Evolutionary conservation across 768 basidiomycete genomes (phyloP).

Genomic region (Nidularia sp.): DNA sequence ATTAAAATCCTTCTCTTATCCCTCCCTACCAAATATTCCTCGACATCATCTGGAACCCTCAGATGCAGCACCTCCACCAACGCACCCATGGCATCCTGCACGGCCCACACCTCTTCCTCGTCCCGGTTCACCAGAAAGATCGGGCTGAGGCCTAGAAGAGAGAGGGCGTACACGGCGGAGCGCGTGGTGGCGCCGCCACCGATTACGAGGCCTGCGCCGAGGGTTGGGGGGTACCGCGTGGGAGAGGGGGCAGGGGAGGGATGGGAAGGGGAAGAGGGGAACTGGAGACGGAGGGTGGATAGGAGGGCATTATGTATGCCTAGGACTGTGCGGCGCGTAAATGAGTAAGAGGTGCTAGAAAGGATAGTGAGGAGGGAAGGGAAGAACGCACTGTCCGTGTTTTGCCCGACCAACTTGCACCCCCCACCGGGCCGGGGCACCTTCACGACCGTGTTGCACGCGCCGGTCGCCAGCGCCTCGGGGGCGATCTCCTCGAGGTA

Average conservation of each 20-base stretch:
- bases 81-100: conserved; percentile 16
- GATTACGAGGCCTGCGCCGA: conserved; percentile 25
- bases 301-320: conserved; percentile 29
- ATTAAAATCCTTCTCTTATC: conserved; percentile 20
- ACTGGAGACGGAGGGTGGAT: conserved; percentile 10
- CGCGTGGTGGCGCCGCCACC: conserved; percentile 35
- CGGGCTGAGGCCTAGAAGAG: conserved; percentile 56
- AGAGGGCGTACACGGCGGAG: conserved; percentile 33
- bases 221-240: conserved; percentile 9
- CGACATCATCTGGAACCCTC: conserved; percentile 20
- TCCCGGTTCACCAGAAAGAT: conserved; percentile 26
- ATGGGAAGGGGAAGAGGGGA: conserved; percentile 14
- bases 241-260: conserved; percentile 13
- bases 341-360: not conserved
- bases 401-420: conserved; percentile 26
- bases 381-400: conserved; percentile 24
- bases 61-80: conserved; percentile 24
- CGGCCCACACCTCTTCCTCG: conserved; percentile 20
- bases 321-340: conserved; percentile 14
- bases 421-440: conserved; percentile 16
- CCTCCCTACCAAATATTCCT: conserved; percentile 17
- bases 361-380: not conserved
- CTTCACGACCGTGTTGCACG: conserved; percentile 32
- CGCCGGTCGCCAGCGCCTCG: conserved; percentile 23
- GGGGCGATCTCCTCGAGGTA: conserved; percentile 26